phyloP scores from a whole-genome alignment of 768 basidiomycete species.

The Pisolithus sp. region DNA sequence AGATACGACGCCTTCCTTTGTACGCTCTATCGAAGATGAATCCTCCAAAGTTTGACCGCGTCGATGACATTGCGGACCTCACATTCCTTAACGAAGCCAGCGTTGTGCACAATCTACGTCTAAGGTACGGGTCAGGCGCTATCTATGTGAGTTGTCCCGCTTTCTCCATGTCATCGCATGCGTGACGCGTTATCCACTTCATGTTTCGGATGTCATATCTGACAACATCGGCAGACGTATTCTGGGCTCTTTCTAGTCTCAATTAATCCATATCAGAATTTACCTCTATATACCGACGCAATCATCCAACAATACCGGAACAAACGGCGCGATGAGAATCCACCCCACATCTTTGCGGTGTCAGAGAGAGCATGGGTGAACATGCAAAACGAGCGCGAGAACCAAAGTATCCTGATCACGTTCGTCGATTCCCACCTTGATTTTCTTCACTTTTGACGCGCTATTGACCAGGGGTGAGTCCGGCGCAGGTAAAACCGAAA shows the following conservation, averaged over 20 bases:
- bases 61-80: conserved; percentile 96
- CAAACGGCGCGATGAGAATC: conserved; percentile 83
- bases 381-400: conserved; percentile 96
- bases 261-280: conserved; percentile 90
- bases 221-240: conserved; percentile 59
- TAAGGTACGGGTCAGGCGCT: conserved; percentile 84
- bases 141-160: conserved; percentile 68
- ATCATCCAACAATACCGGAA: conserved; percentile 88
- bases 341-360: conserved; percentile 95
- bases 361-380: conserved; percentile 98
- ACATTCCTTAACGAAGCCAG: conserved; percentile 98
- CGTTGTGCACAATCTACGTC: conserved; percentile 94
- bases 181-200: neutral
- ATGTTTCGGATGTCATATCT: conserved; percentile 3
- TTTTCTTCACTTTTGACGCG: conserved; percentile 7
- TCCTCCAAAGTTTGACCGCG: conserved; percentile 96
- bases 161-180: conserved; percentile 1
- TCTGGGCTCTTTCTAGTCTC: conserved; percentile 97
- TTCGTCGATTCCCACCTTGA: conserved; percentile 35
- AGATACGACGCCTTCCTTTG: conserved; percentile 68
- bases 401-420: conserved; percentile 98
- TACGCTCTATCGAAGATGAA: conserved; percentile 93
- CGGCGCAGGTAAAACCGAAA: conserved; percentile 98
- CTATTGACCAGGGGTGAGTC: conserved; percentile 78
- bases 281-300: conserved; percentile 86